Evolutionary conservation across 2,329 filamentous ascomycete species (phyloP).

Genomic region (Didymella lethalis): DNA sequence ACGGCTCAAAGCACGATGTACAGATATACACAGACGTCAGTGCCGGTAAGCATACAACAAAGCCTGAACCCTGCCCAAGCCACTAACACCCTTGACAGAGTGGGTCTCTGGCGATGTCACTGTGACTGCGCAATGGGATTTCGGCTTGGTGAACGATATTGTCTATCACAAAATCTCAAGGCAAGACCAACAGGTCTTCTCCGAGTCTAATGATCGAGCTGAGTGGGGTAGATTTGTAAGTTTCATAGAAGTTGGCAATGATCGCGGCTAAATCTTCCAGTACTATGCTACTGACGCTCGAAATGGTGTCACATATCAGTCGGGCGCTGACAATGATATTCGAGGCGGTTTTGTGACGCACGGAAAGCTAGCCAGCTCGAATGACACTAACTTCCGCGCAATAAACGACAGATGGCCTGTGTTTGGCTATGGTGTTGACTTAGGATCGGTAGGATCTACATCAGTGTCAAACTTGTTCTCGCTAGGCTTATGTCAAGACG

Average conservation of each 20-base stretch:
- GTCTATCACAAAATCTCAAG: conserved; percentile 72
- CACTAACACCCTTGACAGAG: conserved; percentile 59
- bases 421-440: too few species aligned
- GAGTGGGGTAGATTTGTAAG: conserved; percentile 82
- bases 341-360: conserved; percentile 68
- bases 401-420: conserved; percentile 79
- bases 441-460: too few species aligned
- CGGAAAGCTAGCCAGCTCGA: conserved; percentile 69
- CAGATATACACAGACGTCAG: conserved; percentile 78
- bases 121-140: conserved; percentile 74
- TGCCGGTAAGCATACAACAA: conserved; percentile 60
- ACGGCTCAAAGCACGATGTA: conserved; percentile 58
- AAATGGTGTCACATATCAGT: conserved; percentile 55
- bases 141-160: conserved; percentile 71
- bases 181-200: conserved; percentile 70
- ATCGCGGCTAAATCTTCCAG: conserved; percentile 55
- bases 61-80: background rate
- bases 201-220: conserved; percentile 74
- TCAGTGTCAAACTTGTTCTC: too few species aligned
- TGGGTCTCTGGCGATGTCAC: conserved; percentile 72
- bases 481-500: too few species aligned
- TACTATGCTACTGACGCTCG: conserved; percentile 65
- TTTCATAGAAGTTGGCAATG: conserved; percentile 60
- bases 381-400: conserved; percentile 70
- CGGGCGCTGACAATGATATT: conserved; percentile 57